These are phyloP conservation scores for Immersiella caudata DNA, from an alignment of 495 filamentous ascomycete species.

Conservation along the genomic window DNA sequence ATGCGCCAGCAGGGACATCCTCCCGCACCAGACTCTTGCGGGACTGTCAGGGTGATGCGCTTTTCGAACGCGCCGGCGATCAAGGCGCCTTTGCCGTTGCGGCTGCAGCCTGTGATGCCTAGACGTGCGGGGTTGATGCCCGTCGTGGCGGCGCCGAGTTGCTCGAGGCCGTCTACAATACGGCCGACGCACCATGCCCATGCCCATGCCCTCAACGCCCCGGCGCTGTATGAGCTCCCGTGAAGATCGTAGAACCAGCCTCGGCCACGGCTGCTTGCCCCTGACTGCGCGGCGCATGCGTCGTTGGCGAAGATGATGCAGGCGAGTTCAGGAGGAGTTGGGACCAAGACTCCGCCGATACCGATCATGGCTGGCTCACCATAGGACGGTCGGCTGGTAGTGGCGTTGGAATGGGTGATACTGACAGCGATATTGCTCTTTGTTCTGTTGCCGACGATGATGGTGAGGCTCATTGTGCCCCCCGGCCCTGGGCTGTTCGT, in stretches of 20 bases:
- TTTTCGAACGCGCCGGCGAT: slow-evolving; percentile 52
- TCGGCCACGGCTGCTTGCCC: slow-evolving; percentile 43
- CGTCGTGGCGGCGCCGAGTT: slow-evolving; percentile 41
- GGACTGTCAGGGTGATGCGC: slow-evolving; percentile 57
- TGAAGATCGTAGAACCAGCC: slow-evolving; percentile 58
- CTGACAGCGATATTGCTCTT: slow-evolving; percentile 54
- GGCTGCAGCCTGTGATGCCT: slow-evolving; percentile 57
- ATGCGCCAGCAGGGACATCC: slow-evolving; percentile 59
- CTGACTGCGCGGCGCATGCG: slow-evolving; percentile 47
- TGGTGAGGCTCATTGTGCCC: slow-evolving; percentile 43
- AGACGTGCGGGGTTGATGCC: slow-evolving; percentile 54
- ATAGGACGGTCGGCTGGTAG: slow-evolving; percentile 43
- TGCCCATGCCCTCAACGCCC: slow-evolving; percentile 53
- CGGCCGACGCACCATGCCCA: slow-evolving; percentile 60
- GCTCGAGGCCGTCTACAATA: slow-evolving; percentile 56
- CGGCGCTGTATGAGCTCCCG: slow-evolving; percentile 51
- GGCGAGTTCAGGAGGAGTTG: slow-evolving; percentile 49
- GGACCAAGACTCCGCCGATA: slow-evolving; percentile 52
- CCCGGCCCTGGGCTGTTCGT: no score
- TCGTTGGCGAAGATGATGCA: slow-evolving; percentile 56
- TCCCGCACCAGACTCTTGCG: slow-evolving; percentile 58
- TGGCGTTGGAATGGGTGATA: slow-evolving; percentile 52
- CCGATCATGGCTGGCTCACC: slow-evolving; percentile 51
- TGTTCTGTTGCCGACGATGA: slow-evolving; percentile 49
- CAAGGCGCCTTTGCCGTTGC: slow-evolving; percentile 60